Base-by-base conservation (phyloP, 2,329 filamentous ascomycete species). In the Dactylellina cionopaga region DNA sequence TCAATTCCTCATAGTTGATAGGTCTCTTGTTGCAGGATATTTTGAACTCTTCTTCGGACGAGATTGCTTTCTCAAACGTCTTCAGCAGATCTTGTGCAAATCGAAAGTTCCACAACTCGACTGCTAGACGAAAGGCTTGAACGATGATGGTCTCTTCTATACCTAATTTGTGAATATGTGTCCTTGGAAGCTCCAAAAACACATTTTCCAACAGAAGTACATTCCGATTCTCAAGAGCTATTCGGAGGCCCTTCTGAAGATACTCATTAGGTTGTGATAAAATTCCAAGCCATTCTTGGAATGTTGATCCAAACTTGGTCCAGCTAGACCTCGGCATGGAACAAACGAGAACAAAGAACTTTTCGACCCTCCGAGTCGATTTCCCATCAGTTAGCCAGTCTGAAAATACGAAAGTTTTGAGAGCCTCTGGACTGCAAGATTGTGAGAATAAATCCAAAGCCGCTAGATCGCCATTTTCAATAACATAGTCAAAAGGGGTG, bases 401-500 rank as follows among this genome's bases (percentile, higher is more conserved):
- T n/a, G 46, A 46, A 39, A 41, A 51, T 13, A 24, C 22, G 17
- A 27, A 9, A 13, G 2, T 11, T 15, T 27, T 25, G 19, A 17
- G 10, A 22, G 5, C n/a, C 37, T 3, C 33, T 27, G n/a, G n/a
- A n/a, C n/a, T n/a, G n/a, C n/a, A n/a, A n/a, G n/a, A n/a, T 11
- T 41, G 11, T 13, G 15, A n/a, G 2, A 65, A 15, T n/a, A 46
- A n/a, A 13, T 17, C 15, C n/a, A 56, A 11, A 5, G 25, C 33
- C 7, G 35, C 5, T 5, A 24, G 5, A 19, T 56, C 37, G 5
- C 47, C 22, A 11, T 33, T 27, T 13, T 69, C 64, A 5, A 69
- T 31, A 1, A 55, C 55, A 41, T 55, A 69, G 27, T 60, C 56
- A 9, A 69, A 37, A 39, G 64, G 27, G 5, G 55, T 69, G 25